Base-by-base conservation (phyloP, 805 yeast genomes). In the Myxozyma mucilagina region DNA sequence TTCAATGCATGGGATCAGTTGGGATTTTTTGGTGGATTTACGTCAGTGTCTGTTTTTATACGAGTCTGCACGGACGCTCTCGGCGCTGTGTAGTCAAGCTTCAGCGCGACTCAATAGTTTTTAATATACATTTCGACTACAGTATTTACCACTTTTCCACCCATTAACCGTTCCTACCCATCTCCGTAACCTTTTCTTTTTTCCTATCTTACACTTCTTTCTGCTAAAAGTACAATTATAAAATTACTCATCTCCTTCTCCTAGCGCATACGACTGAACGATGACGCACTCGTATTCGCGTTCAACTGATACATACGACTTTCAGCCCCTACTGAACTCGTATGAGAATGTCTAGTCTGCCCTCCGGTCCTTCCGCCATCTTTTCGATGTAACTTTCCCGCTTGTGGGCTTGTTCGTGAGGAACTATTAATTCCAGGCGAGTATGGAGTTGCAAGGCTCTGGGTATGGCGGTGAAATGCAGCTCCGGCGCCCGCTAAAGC, bases 401-500 rank as follows among this genome's bases (percentile, higher is more conserved):
- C 24, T 20, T n/a, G n/a, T 34, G 48, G 29, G 34, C 11, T 16
- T 41, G 45, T 41, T 44, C 32, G 34, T 24, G 29, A 4, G 4
- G 4, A 24, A 24, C 29, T 24, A 43, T n/a, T 18, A 43, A 29
- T 6, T 1, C 10, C 10, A 24, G 29, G 29, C 38, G 34, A 18
- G 29, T 50, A 45, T n/a, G 36, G 18, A 41, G 45, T 16, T 20
- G 18, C 45, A 16, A 16, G 5, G 13, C 45, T 42, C 41, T 41
- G 56, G 34, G 48, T 42, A 34, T 53, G 51, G 34, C 51, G 38
- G 44, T 53, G 49, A 24, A 44, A 53, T 43, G 57, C 57, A 8
- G 51, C 44, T 13, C 51, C 57, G 3, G 57, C 57, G 4, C 41
- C 57, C 16, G 57, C 57, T 9, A 36, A n/a, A 20, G 51, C 57